Evolutionary conservation across 208 protist species (phyloP).

Genomic region (Balamuthia mandrillaris): DNA sequence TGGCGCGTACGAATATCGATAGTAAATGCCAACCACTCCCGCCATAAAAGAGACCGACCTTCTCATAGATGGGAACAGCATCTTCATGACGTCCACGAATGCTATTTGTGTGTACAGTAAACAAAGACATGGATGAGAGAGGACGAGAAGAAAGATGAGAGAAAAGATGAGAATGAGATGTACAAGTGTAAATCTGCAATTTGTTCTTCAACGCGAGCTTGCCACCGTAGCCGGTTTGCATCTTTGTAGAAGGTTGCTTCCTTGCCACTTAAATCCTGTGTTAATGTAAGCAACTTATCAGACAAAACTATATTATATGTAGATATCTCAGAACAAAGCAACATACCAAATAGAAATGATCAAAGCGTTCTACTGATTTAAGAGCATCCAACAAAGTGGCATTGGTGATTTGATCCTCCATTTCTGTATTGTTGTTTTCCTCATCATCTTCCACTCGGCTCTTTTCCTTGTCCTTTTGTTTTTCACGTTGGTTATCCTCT

Average conservation of each 20-base stretch:
- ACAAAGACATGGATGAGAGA: too few relatives aligned
- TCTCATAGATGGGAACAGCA: too few relatives aligned
- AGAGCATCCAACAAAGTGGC: background rate
- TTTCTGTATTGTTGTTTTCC: background rate
- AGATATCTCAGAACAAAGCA: background rate
- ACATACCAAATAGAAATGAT: background rate
- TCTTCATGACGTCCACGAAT: too few relatives aligned
- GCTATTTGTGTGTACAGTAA: too few relatives aligned
- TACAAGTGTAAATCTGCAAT: slow-evolving; percentile 1
- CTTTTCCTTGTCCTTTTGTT: too few relatives aligned
- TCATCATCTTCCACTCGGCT: background rate
- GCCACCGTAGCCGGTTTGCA: background rate
- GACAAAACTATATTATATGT: background rate
- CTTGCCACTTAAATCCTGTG: slow-evolving; percentile 2
- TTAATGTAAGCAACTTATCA: background rate
- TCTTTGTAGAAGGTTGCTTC: slow-evolving; percentile 11
- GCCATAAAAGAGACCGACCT: too few relatives aligned
- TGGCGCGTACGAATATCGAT: too few relatives aligned
- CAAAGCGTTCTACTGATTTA: background rate
- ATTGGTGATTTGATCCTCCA: slow-evolving; percentile 3
- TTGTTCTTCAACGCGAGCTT: slow-evolving; percentile 1
- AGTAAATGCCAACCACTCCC: too few relatives aligned
- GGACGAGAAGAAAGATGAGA: background rate
- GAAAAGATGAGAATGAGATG: background rate
- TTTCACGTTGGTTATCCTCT: background rate